Conservation (phyloP, 2,329 filamentous ascomycete species). For the Talaromyces atroroseus region DNA sequence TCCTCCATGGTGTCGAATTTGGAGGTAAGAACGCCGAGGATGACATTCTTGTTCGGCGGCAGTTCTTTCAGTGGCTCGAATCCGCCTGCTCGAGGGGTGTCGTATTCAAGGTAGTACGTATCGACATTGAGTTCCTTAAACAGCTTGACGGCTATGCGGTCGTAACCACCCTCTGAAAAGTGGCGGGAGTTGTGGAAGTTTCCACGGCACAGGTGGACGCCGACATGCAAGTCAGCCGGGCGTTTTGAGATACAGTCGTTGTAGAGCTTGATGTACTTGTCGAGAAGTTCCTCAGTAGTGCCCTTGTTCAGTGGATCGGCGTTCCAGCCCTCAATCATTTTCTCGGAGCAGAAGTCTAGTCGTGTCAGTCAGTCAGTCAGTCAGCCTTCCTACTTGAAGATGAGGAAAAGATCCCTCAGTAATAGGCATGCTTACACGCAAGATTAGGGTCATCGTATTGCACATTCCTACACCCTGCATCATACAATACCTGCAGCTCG, state of each 20-base stretch:
- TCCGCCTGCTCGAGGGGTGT: conserved; percentile 59
- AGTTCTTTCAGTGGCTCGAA: conserved; percentile 61
- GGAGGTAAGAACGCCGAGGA: conserved; percentile 59
- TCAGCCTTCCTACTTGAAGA: background rate
- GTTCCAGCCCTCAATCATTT: conserved; percentile 66
- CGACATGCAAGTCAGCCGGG: conserved; percentile 66
- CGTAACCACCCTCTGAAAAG: conserved; percentile 63
- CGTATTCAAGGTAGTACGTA: conserved; percentile 66
- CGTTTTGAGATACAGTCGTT: conserved; percentile 62
- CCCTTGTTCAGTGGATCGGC: conserved; percentile 63
- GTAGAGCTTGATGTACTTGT: conserved; percentile 71
- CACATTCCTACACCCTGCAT: conserved; percentile 59
- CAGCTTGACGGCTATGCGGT: conserved; percentile 61
- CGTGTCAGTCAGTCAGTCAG: conserved; percentile 9
- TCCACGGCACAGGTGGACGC: conserved; percentile 65
- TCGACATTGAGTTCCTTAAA: conserved; percentile 59
- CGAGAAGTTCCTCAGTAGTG: conserved; percentile 64
- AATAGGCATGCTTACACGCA: conserved; percentile 49
- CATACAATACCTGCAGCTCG: conserved; percentile 58
- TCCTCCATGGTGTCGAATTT: conserved; percentile 60
- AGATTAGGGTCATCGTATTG: conserved; percentile 64
- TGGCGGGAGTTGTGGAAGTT: conserved; percentile 63
- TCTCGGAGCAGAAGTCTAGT: conserved; percentile 67
- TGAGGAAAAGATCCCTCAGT: background rate
- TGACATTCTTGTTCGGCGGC: conserved; percentile 58